Conservation (phyloP, 1,284 basidiomycete genomes). For the Salmacisia buchloeana region DNA sequence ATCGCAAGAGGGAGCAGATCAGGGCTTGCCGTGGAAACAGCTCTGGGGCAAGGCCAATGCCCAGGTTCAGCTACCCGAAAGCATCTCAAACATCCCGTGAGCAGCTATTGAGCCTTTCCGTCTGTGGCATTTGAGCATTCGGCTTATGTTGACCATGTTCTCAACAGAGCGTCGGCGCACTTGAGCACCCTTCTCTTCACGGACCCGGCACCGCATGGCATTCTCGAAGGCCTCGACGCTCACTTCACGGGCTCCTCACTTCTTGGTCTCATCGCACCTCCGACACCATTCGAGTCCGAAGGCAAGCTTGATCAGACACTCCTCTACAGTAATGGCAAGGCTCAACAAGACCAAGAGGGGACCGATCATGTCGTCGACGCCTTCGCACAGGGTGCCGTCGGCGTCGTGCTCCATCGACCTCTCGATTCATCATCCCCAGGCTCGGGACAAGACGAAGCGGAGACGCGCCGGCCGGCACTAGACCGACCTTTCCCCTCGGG, state of each 20-base stretch:
- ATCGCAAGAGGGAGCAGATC: slow-evolving; percentile 16
- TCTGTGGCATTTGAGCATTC: not conserved
- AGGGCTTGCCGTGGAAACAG: slow-evolving; percentile 25
- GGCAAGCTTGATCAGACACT: slow-evolving; percentile 66
- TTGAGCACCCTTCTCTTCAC: slow-evolving; percentile 60
- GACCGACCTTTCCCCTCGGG: not conserved
- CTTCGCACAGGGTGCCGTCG: slow-evolving; percentile 74
- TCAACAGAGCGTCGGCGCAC: slow-evolving; percentile 21
- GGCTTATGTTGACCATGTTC: too few species aligned
- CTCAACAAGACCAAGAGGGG: not conserved
- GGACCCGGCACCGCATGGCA: slow-evolving; percentile 62
- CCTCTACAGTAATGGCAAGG: slow-evolving; percentile 55
- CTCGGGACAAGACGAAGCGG: too few species aligned
- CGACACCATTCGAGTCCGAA: slow-evolving; percentile 76
- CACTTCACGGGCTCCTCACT: slow-evolving; percentile 58
- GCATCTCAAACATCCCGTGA: slow-evolving; percentile 13
- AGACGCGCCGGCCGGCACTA: not conserved
- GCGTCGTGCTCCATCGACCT: slow-evolving; percentile 57
- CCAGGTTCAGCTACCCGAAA: slow-evolving; percentile 25
- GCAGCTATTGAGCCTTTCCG: not conserved
- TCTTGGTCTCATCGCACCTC: slow-evolving; percentile 67
- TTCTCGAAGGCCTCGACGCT: slow-evolving; percentile 56
- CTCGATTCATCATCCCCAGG: not conserved
- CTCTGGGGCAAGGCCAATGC: slow-evolving; percentile 43
- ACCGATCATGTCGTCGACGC: too few species aligned